Evolutionary conservation across 2,329 filamentous ascomycete species (phyloP), one percentile per base, ranked within the genome.

Genomic region (Dothistroma septosporum): DNA sequence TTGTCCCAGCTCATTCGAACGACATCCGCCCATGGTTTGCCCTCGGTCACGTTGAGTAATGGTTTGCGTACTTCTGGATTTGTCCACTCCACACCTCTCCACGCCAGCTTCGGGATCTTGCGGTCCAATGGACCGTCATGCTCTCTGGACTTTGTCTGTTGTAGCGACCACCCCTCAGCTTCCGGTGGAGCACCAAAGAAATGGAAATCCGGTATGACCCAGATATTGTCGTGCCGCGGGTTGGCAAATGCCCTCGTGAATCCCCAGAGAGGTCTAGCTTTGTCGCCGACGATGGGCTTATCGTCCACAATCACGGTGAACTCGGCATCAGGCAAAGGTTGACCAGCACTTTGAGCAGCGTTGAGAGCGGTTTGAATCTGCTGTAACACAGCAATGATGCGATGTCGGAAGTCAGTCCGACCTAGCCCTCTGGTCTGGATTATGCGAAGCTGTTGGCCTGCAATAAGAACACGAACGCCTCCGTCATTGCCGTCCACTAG

Each of bases 401-500:
- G 66, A 14, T 64, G 58, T 37, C 67, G 63, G 22, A 69, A 66
- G 55, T 65, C 67, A 48, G 65, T 66, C 28, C 71, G 68, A 33
- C 63, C 64, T 10, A 68, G 46, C 6, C 67, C 62, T 61, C 55
- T 52, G 4, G 61, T 68, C 46, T 49, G 16, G 31, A 68, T 55
- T 32, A 68, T 63, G 35, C 66, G 61, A 32, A 67, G 57, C 46
- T 67, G 63, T 32, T 65, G 63, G n/a, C 63, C 54, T 44, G 53
- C 47, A 11, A 67, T 63, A 33, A 67, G 61, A 16, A 66, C 53
- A 19, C 60, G 61, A 7, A 66, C 59, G 32, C 62, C 64, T 11
- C 65, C 64, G 57, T 66, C 61, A 48, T 67, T 66, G 82, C 86
- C 3, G 79, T 81, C 21, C 16, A 46, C 41, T 16, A 67, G 44